phyloP scores from a whole-genome alignment of 2,329 filamentous ascomycete species.

The Verticillium longisporum region DNA sequence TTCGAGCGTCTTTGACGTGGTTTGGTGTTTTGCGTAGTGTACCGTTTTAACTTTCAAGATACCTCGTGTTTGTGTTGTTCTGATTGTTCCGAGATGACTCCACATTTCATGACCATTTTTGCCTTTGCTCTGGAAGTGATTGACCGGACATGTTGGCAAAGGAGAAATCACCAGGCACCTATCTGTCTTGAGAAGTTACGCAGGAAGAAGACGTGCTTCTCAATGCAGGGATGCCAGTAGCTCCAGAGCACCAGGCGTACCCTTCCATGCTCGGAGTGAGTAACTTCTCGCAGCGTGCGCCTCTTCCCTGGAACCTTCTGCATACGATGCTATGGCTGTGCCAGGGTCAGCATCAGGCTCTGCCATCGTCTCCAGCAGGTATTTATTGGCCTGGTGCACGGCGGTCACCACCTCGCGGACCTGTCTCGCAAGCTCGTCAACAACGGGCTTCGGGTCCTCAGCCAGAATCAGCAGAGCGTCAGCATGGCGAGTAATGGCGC shows the following conservation, averaged over 20 bases:
- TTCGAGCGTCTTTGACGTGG: not conserved
- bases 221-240: not conserved
- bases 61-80: not conserved
- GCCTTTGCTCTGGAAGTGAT: not conserved
- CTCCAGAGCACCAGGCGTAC: not conserved
- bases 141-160: too few species aligned
- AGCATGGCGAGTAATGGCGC: not conserved
- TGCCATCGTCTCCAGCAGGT: not conserved
- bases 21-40: not conserved
- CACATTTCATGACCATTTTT: not conserved
- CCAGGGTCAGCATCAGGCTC: not conserved
- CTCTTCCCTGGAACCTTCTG: not conserved
- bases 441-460: not conserved
- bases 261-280: not conserved
- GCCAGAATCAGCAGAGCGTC: not conserved
- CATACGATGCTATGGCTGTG: not conserved
- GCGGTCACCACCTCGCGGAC: not conserved
- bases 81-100: not conserved
- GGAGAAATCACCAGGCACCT: too few species aligned
- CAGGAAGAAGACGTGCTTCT: too few species aligned
- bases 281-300: not conserved
- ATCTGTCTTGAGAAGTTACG: too few species aligned
- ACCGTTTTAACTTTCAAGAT: not conserved
- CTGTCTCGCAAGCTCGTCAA: not conserved
- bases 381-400: not conserved